phyloP scores from a whole-genome alignment of 108 stramenopile genomes.

The Nitzschia palea region DNA sequence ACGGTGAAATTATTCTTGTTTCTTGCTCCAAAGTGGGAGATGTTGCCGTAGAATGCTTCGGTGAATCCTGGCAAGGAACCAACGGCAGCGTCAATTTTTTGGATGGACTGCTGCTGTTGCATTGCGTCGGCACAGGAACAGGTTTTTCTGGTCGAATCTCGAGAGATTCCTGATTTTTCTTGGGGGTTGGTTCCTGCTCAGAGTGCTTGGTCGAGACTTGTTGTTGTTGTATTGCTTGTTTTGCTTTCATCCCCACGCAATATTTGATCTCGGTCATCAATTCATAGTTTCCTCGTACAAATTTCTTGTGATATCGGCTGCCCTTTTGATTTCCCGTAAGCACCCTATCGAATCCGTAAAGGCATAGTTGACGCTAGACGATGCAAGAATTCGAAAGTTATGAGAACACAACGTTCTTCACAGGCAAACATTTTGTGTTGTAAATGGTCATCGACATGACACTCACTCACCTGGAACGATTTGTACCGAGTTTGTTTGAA shows the following conservation, averaged over 20 bases:
- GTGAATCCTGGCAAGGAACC: no score
- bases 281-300: slow-evolving; percentile 5
- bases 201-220: neutral
- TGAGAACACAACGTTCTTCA: neutral
- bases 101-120: no score
- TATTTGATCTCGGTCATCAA: slow-evolving; percentile 7
- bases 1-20: neutral
- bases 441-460: neutral
- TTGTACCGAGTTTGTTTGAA: slow-evolving; percentile 28
- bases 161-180: no score
- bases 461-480: slow-evolving; percentile 25
- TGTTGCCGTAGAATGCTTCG: no score
- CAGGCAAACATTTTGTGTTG: neutral
- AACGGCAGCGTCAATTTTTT: no score
- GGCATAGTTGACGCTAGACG: slow-evolving; percentile 55
- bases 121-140: no score
- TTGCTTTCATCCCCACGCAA: slow-evolving; percentile 10
- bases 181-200: neutral
- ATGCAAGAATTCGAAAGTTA: neutral
- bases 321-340: slow-evolving; percentile 31
- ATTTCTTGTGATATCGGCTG: slow-evolving; percentile 10
- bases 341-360: slow-evolving; percentile 59
- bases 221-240: slow-evolving; percentile 1
- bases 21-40: no score
- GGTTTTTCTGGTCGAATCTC: no score